Evolutionary conservation across 495 filamentous ascomycete genomes (phyloP), one percentile per base, ranked within the genome.

Genomic region (Neurospora cerealis): DNA sequence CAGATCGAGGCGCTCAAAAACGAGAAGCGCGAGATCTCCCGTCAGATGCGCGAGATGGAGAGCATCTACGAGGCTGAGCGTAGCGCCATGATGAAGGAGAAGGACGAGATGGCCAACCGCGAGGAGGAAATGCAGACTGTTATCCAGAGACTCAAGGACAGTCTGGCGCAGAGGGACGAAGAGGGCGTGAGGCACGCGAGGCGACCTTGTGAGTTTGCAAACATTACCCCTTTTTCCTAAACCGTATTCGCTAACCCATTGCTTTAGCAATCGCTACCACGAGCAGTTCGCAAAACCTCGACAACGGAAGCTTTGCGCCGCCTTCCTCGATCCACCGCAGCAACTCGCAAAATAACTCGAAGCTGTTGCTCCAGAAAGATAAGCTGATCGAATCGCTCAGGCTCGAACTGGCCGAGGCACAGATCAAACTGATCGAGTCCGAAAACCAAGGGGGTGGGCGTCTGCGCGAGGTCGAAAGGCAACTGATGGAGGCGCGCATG

Each of bases 381-480:
- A 96, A 94, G 79, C 80, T 99, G 72, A 98, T 99, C 76, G 95
- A 99, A 79, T 93, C 91, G 3, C 86, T 99, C 72, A 88, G 95
- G 69, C 87, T 98, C 11, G 95, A 99, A 80, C 87, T 99, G 32
- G 95, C 96, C 36, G 96, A 97, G 78, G 91, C 92, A 19, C 95
- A 99, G 80, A 96, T 98, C 82, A 97, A 97, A 79, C 88, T 97
- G 13, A 93, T 97, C 62, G 95, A 98, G 80, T 89, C 96, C 75
- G 95, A 98, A 81, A 97, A 97, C 80, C 88, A 90, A 79, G 95
- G 94, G 40, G 95, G 94, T 21, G 92, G 92, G 39, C 88, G 91
- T 10, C 83, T 97, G 77, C 91, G 92, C 54, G 93, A 97, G 78
- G 86, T 99, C 39, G 96, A 99, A 84, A 92, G 91, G 75, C 88